A percentile compares a stretch with the other conserved stretches of the same genome.
Conservation (phyloP, 106 monocot species). For the Allium sativum region DNA sequence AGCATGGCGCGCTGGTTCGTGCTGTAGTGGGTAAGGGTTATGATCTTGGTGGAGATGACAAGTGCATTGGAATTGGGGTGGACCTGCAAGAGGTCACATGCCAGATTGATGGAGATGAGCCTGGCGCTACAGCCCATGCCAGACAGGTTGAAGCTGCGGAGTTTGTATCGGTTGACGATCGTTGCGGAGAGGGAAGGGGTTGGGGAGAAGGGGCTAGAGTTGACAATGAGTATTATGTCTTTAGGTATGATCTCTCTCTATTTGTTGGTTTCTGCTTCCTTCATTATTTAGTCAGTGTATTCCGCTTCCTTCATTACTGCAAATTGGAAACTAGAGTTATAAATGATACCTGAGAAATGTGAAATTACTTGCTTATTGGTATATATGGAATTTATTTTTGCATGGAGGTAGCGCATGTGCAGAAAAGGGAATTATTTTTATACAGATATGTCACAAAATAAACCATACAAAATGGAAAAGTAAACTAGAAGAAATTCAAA, state of each 20-base stretch:
- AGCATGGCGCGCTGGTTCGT: slow-evolving; percentile 11
- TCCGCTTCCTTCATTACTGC: no score
- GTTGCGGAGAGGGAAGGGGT: slow-evolving; percentile 38
- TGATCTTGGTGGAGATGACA: slow-evolving; percentile 19
- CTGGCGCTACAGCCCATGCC: slow-evolving; percentile 56
- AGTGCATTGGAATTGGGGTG: slow-evolving; percentile 19
- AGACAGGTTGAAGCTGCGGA: slow-evolving; percentile 42
- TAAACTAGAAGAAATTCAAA: no score
- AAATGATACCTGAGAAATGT: no score
- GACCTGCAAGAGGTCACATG: slow-evolving; percentile 13
- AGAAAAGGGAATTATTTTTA: no score
- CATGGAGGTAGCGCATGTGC: no score
- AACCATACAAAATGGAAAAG: no score
- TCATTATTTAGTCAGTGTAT: no score
- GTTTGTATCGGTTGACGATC: slow-evolving; percentile 45
- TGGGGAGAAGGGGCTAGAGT: slow-evolving; percentile 36
- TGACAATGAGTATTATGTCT: slow-evolving; percentile 37
- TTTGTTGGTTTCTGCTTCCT: no score
- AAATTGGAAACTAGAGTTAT: no score
- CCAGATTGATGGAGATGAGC: slow-evolving; percentile 41
- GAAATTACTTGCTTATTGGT: no score
- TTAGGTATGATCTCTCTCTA: slow-evolving; percentile 21
- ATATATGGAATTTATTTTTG: no score
- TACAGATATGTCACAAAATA: no score
- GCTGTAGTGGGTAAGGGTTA: slow-evolving; percentile 4